These are phyloP conservation scores for Cutaneotrichosporon sp. DNA, from an alignment of 1,284 basidiomycete genomes.

Conservation along the genomic window DNA sequence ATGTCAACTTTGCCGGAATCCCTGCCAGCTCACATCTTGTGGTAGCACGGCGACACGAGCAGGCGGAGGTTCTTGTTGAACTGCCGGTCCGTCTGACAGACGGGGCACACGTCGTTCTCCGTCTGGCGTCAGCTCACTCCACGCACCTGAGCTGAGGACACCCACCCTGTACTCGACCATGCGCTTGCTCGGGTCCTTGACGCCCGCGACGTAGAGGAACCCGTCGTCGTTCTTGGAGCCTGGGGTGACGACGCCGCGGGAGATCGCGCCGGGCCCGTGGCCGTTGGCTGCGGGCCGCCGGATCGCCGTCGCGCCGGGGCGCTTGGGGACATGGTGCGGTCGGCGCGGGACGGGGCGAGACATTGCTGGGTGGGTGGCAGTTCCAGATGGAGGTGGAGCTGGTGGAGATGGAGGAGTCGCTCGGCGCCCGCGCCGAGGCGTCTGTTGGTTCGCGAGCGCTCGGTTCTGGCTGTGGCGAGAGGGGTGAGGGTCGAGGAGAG, in stretches of 20 bases:
- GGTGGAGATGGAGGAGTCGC: background rate
- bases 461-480: background rate
- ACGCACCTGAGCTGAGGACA: background rate
- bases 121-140: conserved; percentile 58
- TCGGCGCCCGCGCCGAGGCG: background rate
- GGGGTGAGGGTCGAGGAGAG: background rate
- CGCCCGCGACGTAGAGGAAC: conserved; percentile 49
- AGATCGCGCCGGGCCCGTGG: conserved; percentile 14
- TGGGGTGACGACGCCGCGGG: conserved; percentile 12
- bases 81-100: conserved; percentile 96
- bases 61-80: conserved; percentile 91
- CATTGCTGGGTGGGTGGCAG: background rate
- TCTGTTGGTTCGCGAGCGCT: too few relatives aligned
- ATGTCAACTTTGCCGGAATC: too few relatives aligned
- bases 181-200: conserved; percentile 46
- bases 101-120: conserved; percentile 92
- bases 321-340: conserved; percentile 8
- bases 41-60: conserved; percentile 94
- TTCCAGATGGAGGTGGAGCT: background rate
- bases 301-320: conserved; percentile 16
- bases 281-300: background rate
- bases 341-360: conserved; percentile 8
- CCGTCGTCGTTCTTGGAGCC: conserved; percentile 33
- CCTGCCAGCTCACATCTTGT: too few relatives aligned
- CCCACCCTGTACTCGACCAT: conserved; percentile 47